Conservation (phyloP, 1,284 basidiomycete genomes). For the Rhodotorula sp. region DNA sequence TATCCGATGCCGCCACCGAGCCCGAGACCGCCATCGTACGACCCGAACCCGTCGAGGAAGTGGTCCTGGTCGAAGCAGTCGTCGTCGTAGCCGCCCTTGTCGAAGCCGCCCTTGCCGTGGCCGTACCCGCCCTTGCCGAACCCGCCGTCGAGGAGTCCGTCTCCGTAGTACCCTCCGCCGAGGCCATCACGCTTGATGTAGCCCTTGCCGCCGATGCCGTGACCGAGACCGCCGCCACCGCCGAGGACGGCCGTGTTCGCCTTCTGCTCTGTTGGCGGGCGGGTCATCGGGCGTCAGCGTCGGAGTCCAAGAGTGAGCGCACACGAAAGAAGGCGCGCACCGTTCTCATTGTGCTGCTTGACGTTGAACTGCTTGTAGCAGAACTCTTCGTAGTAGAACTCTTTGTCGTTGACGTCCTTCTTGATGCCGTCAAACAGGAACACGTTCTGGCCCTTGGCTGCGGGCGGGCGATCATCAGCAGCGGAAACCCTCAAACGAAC, state of each 20-base stretch:
- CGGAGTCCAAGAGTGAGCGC: too few relatives aligned
- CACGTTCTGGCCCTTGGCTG: constrained; percentile 5
- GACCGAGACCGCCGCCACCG: too few relatives aligned
- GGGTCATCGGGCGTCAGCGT: background rate
- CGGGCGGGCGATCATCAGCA: background rate
- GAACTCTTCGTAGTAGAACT: constrained; percentile 19
- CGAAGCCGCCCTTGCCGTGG: background rate
- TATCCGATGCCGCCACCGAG: background rate
- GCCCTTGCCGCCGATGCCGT: background rate
- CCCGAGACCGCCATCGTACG: too few relatives aligned
- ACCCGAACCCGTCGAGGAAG: background rate
- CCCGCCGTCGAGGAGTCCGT: background rate
- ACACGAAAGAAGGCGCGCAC: background rate
- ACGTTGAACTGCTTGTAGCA: constrained; percentile 13
- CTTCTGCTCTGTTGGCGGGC: background rate
- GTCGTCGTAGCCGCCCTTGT: background rate
- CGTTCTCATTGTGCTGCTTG: constrained; percentile 8
- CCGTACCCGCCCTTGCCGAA: background rate
- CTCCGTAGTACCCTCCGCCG: background rate
- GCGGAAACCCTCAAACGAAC: background rate
- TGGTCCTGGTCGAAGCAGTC: background rate
- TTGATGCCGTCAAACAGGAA: constrained; percentile 9
- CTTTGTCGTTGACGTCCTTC: constrained; percentile 7
- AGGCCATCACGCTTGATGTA: background rate
- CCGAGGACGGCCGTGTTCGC: background rate